These are phyloP conservation scores for Colletotrichum sp. DNA, from an alignment of 2,329 filamentous ascomycete genomes.

Conservation along the genomic window DNA sequence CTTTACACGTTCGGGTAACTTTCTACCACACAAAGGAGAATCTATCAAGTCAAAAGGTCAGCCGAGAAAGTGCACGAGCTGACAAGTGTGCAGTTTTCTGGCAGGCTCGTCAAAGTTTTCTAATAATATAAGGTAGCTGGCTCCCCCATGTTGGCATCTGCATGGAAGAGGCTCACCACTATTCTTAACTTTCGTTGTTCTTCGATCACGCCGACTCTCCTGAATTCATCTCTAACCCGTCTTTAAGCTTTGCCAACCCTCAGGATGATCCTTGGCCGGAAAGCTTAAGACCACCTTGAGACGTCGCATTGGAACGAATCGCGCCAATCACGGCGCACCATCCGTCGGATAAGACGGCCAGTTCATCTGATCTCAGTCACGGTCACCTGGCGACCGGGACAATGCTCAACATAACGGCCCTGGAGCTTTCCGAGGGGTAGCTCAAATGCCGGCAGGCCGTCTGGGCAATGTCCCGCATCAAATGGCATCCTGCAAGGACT, in stretches of 20 bases:
- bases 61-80: neutral
- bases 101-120: neutral
- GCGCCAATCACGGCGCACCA: neutral
- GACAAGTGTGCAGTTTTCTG: neutral
- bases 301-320: neutral
- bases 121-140: neutral
- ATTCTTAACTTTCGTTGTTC: neutral
- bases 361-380: constrained; percentile 12
- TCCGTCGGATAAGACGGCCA: neutral
- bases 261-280: neutral
- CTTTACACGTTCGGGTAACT: neutral
- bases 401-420: neutral
- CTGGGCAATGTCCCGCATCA: neutral
- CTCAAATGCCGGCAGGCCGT: neutral
- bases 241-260: neutral
- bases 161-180: neutral
- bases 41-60: neutral
- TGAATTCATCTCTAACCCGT: neutral
- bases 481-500: neutral
- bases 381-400: neutral
- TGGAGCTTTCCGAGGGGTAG: neutral
- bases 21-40: neutral
- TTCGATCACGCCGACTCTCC: neutral
- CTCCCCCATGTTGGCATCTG: neutral
- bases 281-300: constrained; percentile 1